A percentile compares a stretch with the other conserved stretches of the same genome.
phyloP scores from a whole-genome alignment of 352 stramenopile genomes.

The Pythium apleroticum region DNA sequence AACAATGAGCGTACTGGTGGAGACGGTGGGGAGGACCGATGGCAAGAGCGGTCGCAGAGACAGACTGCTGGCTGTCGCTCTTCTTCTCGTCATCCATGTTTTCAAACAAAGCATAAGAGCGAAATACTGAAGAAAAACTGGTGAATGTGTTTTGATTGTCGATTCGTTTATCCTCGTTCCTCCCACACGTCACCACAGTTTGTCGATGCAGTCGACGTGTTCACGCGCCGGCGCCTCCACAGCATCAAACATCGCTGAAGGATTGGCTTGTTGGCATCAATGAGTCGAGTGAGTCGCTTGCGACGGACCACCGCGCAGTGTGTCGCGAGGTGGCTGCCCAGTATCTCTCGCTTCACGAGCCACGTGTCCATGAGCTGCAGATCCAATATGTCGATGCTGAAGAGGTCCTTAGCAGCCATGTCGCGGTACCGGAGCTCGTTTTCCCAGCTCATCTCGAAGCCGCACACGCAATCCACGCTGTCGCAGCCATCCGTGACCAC shows the following conservation, averaged over 20 bases:
- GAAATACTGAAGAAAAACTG: background rate
- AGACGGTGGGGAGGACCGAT: background rate
- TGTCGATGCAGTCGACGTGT: background rate
- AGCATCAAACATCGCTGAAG: background rate
- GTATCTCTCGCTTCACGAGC: background rate
- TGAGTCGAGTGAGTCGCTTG: background rate
- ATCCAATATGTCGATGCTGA: constrained; percentile 4
- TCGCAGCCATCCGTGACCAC: constrained; percentile 56
- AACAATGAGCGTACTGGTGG: background rate
- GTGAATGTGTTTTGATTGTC: background rate
- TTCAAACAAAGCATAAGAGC: background rate
- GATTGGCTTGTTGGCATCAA: background rate
- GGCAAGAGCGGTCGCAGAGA: background rate
- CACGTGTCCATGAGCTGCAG: background rate
- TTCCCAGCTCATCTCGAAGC: constrained; percentile 9
- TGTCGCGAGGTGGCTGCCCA: background rate
- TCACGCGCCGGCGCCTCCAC: background rate
- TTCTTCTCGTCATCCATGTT: background rate
- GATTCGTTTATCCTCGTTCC: too few species aligned
- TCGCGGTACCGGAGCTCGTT: constrained; percentile 2
- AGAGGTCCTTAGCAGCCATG: background rate
- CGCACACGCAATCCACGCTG: constrained; percentile 33
- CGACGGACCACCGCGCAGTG: background rate
- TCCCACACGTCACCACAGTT: too few species aligned
- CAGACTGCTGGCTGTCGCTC: background rate